Evolutionary conservation across 1,284 basidiomycete species (phyloP).

Genomic region (Ustanciosporium gigantosporum): DNA sequence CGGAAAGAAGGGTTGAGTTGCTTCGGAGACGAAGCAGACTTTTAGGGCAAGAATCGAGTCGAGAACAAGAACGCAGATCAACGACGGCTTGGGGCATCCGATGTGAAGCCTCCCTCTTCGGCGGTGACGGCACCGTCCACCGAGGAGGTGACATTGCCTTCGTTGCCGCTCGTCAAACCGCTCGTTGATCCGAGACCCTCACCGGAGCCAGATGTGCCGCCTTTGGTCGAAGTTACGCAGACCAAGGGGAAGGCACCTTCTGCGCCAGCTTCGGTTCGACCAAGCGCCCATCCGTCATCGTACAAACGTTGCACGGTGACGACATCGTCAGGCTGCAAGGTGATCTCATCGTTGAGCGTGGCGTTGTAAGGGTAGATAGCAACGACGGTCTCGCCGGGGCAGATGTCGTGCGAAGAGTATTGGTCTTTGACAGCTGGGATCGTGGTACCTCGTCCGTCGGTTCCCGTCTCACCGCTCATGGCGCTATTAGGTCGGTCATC

Average conservation of each 20-base stretch:
- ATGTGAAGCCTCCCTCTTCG: conserved; percentile 39
- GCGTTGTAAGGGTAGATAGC: conserved; percentile 58
- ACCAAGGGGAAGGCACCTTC: conserved; percentile 55
- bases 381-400: conserved; percentile 49
- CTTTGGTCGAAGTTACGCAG: conserved; percentile 50
- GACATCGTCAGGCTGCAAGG: conserved; percentile 48
- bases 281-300: conserved; percentile 56
- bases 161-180: conserved; percentile 42
- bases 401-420: conserved; percentile 55
- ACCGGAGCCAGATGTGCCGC: conserved; percentile 35
- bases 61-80: too few species aligned
- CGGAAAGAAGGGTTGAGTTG: too few species aligned
- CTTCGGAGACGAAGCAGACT: too few species aligned
- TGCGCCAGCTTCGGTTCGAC: conserved; percentile 29
- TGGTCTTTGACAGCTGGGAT: conserved; percentile 52
- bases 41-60: too few species aligned
- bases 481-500: conserved; percentile 39
- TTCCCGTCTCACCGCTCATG: conserved; percentile 41
- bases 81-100: conserved; percentile 12
- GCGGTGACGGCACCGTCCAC: conserved; percentile 49
- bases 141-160: conserved; percentile 38
- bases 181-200: conserved; percentile 29
- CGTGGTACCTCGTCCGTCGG: conserved; percentile 50
- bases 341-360: conserved; percentile 54
- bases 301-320: conserved; percentile 49